Percentiles rank a stretch among this genome's conserved stretches.
These are phyloP conservation scores for Ottelia alismoides DNA, from an alignment of 106 monocot genomes.

Conservation along the genomic window DNA sequence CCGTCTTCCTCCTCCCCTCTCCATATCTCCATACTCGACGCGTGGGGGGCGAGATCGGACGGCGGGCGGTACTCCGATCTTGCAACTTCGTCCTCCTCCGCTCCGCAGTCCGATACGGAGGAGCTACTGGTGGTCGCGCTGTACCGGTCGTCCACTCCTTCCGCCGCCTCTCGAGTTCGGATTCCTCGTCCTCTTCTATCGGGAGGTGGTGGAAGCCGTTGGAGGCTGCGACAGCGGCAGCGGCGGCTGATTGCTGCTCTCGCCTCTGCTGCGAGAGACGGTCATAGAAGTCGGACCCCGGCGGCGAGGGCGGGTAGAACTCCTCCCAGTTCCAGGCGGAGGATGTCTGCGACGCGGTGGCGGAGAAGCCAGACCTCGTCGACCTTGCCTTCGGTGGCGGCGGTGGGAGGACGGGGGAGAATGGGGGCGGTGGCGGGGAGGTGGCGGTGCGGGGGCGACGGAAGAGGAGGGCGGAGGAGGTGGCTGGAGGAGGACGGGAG, in stretches of 20 bases:
- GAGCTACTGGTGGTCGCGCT: conserved; percentile 30
- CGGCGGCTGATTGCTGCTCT: conserved; percentile 11
- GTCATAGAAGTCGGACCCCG: conserved; percentile 80
- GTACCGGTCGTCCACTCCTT: conserved; percentile 34
- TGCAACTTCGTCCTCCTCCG: conserved; percentile 11
- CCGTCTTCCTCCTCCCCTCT: conserved; percentile 2
- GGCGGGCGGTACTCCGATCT: conserved; percentile 37
- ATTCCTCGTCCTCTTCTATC: background rate
- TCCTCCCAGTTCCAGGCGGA: conserved; percentile 97
- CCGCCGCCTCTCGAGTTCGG: conserved; percentile 5
- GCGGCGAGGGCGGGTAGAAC: conserved; percentile 89
- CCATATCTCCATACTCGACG: conserved; percentile 8
- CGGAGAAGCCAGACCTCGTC: conserved; percentile 10
- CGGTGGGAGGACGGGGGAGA: too few relatives aligned
- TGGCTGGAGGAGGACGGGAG: conserved; percentile 3
- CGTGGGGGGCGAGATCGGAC: conserved; percentile 21
- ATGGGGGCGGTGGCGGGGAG: too few relatives aligned
- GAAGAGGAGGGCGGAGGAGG: conserved; percentile 1
- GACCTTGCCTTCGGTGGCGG: background rate
- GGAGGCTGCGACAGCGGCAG: conserved; percentile 5
- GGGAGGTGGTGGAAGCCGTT: background rate
- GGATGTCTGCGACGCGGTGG: conserved; percentile 73
- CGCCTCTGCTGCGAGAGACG: conserved; percentile 20
- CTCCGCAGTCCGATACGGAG: conserved; percentile 21
- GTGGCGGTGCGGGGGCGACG: too few relatives aligned